Conservation (phyloP, 2,329 filamentous ascomycete genomes). For the Apiospora sp. region DNA sequence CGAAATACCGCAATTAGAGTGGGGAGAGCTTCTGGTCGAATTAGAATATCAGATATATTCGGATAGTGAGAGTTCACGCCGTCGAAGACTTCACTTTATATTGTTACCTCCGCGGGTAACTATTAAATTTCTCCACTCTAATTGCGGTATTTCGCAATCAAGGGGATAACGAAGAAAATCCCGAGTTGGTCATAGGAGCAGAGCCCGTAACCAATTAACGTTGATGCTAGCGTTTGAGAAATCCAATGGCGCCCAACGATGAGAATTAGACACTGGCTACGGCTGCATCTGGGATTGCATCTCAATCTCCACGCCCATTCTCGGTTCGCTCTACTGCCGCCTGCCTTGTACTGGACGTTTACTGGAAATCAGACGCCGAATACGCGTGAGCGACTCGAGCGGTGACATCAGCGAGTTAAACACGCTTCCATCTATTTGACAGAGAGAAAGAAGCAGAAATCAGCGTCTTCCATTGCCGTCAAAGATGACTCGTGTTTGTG, state of each 20-base stretch:
- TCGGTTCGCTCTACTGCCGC: background rate
- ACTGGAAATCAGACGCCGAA: background rate
- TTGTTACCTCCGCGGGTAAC: no score
- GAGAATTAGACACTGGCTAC: background rate
- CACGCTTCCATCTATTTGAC: background rate
- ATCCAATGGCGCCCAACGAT: background rate
- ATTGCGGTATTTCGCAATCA: no score
- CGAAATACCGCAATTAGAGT: no score
- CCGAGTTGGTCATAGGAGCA: background rate
- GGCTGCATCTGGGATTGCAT: background rate
- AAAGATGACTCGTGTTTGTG: background rate
- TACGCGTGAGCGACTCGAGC: background rate
- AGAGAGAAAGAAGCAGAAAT: background rate
- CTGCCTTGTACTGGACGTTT: no score
- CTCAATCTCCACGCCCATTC: background rate
- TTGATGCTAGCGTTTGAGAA: conserved; percentile 19
- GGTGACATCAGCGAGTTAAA: background rate
- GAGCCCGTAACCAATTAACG: background rate
- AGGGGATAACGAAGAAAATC: background rate
- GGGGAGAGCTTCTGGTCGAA: no score
- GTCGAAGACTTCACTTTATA: no score
- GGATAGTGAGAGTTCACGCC: no score
- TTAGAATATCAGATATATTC: no score
- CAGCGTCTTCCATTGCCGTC: background rate
- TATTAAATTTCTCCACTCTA: no score